Evolutionary conservation across 805 yeast species (phyloP), one percentile per base, ranked within the genome.

Genomic region (Starmerella vitae): DNA sequence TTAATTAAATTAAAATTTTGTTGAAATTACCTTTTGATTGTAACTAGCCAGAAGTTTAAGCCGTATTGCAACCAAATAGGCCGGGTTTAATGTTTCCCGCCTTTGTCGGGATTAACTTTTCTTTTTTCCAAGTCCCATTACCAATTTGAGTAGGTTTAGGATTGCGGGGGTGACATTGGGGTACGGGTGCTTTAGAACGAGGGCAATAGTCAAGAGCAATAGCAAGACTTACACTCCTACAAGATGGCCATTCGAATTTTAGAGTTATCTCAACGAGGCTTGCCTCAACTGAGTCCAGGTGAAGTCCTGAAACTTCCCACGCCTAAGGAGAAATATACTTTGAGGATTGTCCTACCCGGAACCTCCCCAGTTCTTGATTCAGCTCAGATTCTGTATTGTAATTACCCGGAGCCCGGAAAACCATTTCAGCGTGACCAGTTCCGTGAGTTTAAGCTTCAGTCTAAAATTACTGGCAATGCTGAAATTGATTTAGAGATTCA

Each of bases 351-450:
- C 39, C 61, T 88, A 42, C 73, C 77, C 27, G 91, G 94, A 2
- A 82, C 93, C 9, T 70, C 88, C 5, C 68, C 71, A 13, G 71
- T 84, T 13, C 65, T 82, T 8, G 71, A 80, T 50, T 7, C 19
- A 5, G 72, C 74, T 24, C 95, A 91, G 5, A 61, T 65, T 6
- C 64, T 88, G 24, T 72, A 77, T 72, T 74, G 82, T 34, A 86
- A 86, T 58, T 70, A 75, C 12, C 93, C 93, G 1, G 63, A 66
- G 2, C 50, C 54, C 14, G 55, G 50, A 26, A 58, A 61, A 2
- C 52, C 48, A 8, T 86, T 79, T 51, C 65, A 71, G 13, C 68
- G 96, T 45, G 56, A 66, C 31, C 64, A 60, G 36, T 82, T 71
- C 56, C 64, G 67, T 45, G 67, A 72, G 55, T 67, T 30, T 66